These are phyloP conservation scores for Peronospora destructor DNA, from an alignment of 352 stramenopile genomes.

Conservation along the genomic window DNA sequence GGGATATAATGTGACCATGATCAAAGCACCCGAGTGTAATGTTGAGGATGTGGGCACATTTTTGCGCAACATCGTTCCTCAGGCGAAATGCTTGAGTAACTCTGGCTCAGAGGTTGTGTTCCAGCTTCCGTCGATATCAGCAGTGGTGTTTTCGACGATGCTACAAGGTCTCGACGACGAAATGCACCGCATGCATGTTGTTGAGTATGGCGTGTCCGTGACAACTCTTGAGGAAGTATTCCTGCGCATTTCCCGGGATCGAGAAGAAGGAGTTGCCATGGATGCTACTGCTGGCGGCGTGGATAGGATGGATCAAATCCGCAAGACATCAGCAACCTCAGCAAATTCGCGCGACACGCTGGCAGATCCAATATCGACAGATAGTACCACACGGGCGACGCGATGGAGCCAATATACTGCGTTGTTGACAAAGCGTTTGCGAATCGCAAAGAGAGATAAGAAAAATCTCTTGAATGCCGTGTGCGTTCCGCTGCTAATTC, in stretches of 20 bases:
- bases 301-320: constrained; percentile 24
- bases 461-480: constrained; percentile 57
- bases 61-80: constrained; percentile 50
- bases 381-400: constrained; percentile 19
- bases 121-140: constrained; percentile 85
- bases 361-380: constrained; percentile 14
- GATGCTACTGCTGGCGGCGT: constrained; percentile 11
- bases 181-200: constrained; percentile 48
- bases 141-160: constrained; percentile 86
- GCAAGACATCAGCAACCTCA: constrained; percentile 36
- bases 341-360: constrained; percentile 26
- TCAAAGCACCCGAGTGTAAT: constrained; percentile 37
- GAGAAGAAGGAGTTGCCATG: constrained; percentile 28
- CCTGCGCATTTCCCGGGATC: constrained; percentile 62
- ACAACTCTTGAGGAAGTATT: constrained; percentile 99
- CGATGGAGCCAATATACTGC: constrained; percentile 42
- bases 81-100: constrained; percentile 83
- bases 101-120: constrained; percentile 92
- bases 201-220: constrained; percentile 93
- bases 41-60: constrained; percentile 31
- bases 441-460: constrained; percentile 55
- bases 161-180: constrained; percentile 78
- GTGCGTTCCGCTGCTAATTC: constrained; percentile 52
- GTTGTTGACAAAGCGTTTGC: constrained; percentile 50
- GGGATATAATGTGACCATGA: constrained; percentile 82